Percentiles rank a stretch among this genome's conserved stretches.
Evolutionary conservation across 2,329 filamentous ascomycete species (phyloP).

Genomic region (Didymella sp.): DNA sequence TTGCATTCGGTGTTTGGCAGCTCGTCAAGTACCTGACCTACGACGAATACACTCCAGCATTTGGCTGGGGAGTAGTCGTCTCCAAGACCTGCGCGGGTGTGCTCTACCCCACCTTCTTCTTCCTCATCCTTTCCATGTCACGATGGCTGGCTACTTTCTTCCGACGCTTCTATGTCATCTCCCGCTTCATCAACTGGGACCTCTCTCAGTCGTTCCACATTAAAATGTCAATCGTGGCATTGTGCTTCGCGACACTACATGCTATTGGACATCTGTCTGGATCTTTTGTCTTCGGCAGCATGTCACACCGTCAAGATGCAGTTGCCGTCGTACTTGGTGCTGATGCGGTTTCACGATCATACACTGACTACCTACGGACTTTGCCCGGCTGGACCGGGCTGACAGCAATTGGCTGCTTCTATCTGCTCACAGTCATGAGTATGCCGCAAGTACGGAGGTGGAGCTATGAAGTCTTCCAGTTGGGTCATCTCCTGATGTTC

Average conservation of each 20-base stretch:
- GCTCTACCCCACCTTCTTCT: slow-evolving; percentile 65
- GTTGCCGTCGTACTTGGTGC: slow-evolving; percentile 57
- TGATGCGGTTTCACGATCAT: slow-evolving; percentile 54
- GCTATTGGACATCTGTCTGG: slow-evolving; percentile 63
- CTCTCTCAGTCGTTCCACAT: slow-evolving; percentile 64
- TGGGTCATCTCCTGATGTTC: slow-evolving; percentile 65
- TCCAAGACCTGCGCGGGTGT: slow-evolving; percentile 64
- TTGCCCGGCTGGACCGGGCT: slow-evolving; percentile 61
- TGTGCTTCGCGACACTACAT: slow-evolving; percentile 61
- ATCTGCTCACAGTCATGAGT: slow-evolving; percentile 57
- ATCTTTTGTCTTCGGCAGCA: slow-evolving; percentile 60
- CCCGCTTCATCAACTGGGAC: slow-evolving; percentile 65
- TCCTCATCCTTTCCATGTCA: slow-evolving; percentile 65
- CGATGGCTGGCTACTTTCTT: slow-evolving; percentile 63
- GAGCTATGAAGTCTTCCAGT: slow-evolving; percentile 65
- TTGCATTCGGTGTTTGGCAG: slow-evolving; percentile 64
- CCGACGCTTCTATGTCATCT: slow-evolving; percentile 60
- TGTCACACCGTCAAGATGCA: slow-evolving; percentile 52
- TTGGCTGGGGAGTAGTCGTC: slow-evolving; percentile 64
- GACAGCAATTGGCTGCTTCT: slow-evolving; percentile 59
- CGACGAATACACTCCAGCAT: slow-evolving; percentile 55
- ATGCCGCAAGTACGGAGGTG: slow-evolving; percentile 59
- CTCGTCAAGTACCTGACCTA: slow-evolving; percentile 60
- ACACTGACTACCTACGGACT: slow-evolving; percentile 56
- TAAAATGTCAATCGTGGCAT: slow-evolving; percentile 59